A percentile compares a stretch with the other conserved stretches of the same genome.
phyloP scores from a whole-genome alignment of 31 red algal genomes.

The Porphyra umbilicalis region DNA sequence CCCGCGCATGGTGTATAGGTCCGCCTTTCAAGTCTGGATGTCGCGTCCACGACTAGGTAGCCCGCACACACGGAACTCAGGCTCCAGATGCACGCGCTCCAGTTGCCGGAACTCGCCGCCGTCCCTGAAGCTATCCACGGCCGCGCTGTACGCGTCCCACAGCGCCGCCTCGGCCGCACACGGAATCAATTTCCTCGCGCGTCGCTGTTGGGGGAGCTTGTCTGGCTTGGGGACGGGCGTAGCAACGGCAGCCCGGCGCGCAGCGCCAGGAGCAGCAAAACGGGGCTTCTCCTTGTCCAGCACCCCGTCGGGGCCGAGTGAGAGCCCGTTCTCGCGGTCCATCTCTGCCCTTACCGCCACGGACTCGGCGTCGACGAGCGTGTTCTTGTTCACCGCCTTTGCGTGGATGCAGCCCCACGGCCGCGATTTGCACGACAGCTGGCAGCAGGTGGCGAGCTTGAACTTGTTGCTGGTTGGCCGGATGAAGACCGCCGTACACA shows the following conservation, averaged over 20 bases:
- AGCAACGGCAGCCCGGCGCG: not conserved
- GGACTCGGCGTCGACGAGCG: not conserved
- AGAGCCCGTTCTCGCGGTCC: not conserved
- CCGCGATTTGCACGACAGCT: not conserved
- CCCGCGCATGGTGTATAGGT: not conserved
- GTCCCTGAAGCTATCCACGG: not conserved
- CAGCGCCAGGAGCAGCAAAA: not conserved
- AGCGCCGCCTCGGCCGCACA: not conserved
- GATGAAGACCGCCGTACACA: not conserved
- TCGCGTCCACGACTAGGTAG: not conserved
- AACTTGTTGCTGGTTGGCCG: not conserved
- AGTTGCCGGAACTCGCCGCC: not conserved
- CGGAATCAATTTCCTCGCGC: not conserved
- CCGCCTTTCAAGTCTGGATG: not conserved
- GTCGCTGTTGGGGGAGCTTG: no score
- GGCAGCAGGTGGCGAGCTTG: not conserved
- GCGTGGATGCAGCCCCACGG: not conserved
- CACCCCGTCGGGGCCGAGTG: not conserved
- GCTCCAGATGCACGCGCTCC: not conserved
- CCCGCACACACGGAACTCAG: not conserved
- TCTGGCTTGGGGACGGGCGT: not conserved
- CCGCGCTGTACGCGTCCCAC: not conserved
- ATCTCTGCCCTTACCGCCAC: not conserved
- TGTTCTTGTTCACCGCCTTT: not conserved
- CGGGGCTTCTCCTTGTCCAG: not conserved